Evolutionary conservation across 345 rosid genomes (phyloP).

Genomic region (Lumnitzera racemosa): DNA sequence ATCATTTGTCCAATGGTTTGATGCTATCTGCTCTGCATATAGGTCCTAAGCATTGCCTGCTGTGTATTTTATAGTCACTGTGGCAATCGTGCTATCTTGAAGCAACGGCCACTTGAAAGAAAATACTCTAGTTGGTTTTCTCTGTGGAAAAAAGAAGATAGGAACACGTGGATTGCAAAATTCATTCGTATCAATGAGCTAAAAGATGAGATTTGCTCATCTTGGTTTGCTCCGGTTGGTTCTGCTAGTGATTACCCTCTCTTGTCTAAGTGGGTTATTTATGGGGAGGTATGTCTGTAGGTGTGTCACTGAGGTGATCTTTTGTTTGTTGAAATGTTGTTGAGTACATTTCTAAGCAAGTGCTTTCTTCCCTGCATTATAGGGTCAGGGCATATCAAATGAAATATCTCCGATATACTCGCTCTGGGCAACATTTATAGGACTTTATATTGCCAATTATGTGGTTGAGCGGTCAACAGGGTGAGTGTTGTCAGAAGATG

Average conservation of each 20-base stretch:
- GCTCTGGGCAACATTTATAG: conserved; percentile 97
- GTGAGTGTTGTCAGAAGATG: conserved; percentile 25
- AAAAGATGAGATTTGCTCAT: conserved; percentile 91
- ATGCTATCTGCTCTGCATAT: conserved; percentile 14
- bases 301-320: background rate
- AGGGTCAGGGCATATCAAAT: conserved; percentile 70
- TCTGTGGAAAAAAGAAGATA: conserved; percentile 59
- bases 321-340: background rate
- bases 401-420: conserved; percentile 99
- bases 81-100: conserved; percentile 83
- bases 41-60: conserved; percentile 98
- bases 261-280: conserved; percentile 94
- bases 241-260: conserved; percentile 98
- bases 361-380: conserved; percentile 24
- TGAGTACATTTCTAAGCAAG: conserved; percentile 8
- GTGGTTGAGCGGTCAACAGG: conserved; percentile 98
- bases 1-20: conserved; percentile 3
- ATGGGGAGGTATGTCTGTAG: conserved; percentile 66
- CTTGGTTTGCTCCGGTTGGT: conserved; percentile 99
- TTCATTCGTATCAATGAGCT: conserved; percentile 73
- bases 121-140: conserved; percentile 62
- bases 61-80: conserved; percentile 98
- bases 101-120: conserved; percentile 41
- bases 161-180: conserved; percentile 63
- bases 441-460: conserved; percentile 96